Percentiles rank a stretch among this genome's conserved stretches.
These are phyloP conservation scores for Tolypocladium tropicale DNA, from an alignment of 2,329 filamentous ascomycete species.

Conservation along the genomic window DNA sequence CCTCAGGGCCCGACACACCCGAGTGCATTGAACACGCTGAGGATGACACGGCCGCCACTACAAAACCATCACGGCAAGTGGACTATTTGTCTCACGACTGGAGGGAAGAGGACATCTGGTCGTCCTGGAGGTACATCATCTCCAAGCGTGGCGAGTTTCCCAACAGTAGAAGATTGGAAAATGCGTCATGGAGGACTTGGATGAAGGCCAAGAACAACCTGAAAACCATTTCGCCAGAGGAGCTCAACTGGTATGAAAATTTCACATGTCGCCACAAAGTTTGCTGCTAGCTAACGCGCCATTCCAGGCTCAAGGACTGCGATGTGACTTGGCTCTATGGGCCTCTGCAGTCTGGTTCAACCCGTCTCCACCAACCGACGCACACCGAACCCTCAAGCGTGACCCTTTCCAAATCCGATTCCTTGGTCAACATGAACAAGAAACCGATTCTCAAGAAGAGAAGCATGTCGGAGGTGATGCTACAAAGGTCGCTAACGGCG, in stretches of 20 bases:
- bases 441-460: constrained; percentile 96
- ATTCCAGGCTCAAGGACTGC: constrained; percentile 82
- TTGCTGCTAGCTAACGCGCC: constrained; percentile 14
- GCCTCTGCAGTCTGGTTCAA: constrained; percentile 66
- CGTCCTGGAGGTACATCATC: constrained; percentile 89
- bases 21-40: constrained; percentile 51
- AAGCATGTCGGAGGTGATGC: constrained; percentile 90
- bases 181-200: constrained; percentile 97
- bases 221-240: constrained; percentile 81
- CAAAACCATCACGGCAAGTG: constrained; percentile 76
- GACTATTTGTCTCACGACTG: constrained; percentile 91
- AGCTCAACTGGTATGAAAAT: constrained; percentile 68
- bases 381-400: constrained; percentile 30
- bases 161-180: constrained; percentile 77
- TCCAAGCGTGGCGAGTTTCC: constrained; percentile 68
- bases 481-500: constrained; percentile 78
- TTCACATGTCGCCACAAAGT: background rate
- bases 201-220: constrained; percentile 83
- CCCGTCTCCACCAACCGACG: constrained; percentile 35
- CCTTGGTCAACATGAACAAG: constrained; percentile 56
- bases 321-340: constrained; percentile 98
- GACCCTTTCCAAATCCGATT: constrained; percentile 43
- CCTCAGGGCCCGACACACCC: constrained; percentile 49
- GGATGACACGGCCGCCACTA: constrained; percentile 68
- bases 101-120: constrained; percentile 94